Evolutionary conservation across 495 filamentous ascomycete species (phyloP).

Genomic region (Tuber microsphaerosporum): DNA sequence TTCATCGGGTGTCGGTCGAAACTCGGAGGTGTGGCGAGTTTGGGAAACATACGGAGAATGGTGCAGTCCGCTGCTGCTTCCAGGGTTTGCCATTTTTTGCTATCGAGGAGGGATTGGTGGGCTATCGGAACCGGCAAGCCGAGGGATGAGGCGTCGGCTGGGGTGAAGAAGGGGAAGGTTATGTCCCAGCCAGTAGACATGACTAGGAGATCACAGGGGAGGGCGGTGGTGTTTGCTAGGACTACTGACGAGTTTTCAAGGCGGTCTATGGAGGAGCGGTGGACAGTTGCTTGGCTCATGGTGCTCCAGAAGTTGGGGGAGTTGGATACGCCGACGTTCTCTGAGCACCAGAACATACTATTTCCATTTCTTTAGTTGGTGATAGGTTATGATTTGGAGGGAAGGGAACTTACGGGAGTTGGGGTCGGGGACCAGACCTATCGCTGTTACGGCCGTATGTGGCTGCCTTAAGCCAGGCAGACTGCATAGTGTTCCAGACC

Average conservation of each 20-base stretch:
- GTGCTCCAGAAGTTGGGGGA: constrained; percentile 45
- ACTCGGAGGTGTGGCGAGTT: constrained; percentile 46
- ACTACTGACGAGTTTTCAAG: constrained; percentile 49
- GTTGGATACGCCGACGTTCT: constrained; percentile 36
- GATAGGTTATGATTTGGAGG: background rate
- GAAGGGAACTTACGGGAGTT: constrained; percentile 21
- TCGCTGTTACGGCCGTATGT: constrained; percentile 25
- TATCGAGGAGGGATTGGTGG: constrained; percentile 28
- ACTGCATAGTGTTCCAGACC: constrained; percentile 53
- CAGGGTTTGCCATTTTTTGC: constrained; percentile 25
- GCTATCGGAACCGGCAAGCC: constrained; percentile 25
- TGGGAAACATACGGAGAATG: constrained; percentile 61
- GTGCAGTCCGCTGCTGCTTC: constrained; percentile 53
- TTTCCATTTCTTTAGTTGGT: background rate
- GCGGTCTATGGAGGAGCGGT: constrained; percentile 69
- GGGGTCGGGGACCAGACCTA: constrained; percentile 18
- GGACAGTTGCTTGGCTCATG: constrained; percentile 52
- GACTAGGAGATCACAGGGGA: constrained; percentile 26
- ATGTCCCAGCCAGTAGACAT: constrained; percentile 43
- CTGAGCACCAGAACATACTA: constrained; percentile 34
- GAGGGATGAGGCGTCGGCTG: constrained; percentile 25
- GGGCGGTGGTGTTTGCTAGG: constrained; percentile 17
- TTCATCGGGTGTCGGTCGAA: constrained; percentile 20
- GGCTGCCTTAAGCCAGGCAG: constrained; percentile 24
- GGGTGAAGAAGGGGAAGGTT: constrained; percentile 42